Conservation (phyloP, 768 basidiomycete genomes). For the Lentinula raphanica region DNA sequence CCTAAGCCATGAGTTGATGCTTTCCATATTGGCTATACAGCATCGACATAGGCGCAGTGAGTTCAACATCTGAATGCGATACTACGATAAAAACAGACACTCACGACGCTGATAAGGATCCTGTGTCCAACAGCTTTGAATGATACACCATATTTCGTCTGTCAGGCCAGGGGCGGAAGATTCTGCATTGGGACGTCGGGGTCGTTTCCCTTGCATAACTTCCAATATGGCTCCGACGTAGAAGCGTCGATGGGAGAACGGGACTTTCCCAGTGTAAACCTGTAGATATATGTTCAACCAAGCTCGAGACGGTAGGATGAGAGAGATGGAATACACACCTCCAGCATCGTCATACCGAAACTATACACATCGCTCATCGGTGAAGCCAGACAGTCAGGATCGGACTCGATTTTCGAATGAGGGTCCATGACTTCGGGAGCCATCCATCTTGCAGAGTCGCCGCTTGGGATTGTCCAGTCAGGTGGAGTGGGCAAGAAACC, state of each 20-base stretch:
- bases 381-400: neutral
- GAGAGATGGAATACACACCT: slow-evolving; percentile 1
- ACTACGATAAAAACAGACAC: neutral
- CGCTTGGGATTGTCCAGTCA: slow-evolving; percentile 6
- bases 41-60: neutral
- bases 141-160: slow-evolving; percentile 8
- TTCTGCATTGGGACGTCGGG: neutral
- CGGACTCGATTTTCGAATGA: neutral
- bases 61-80: neutral
- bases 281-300: neutral
- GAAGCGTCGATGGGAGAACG: neutral
- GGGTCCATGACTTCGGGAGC: slow-evolving; percentile 10
- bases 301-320: no score
- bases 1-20: neutral
- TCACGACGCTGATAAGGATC: slow-evolving; percentile 8
- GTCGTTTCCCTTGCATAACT: slow-evolving; percentile 3
- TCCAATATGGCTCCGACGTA: neutral
- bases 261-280: slow-evolving; percentile 6
- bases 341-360: slow-evolving; percentile 10
- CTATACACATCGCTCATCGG: slow-evolving; percentile 9
- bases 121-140: slow-evolving; percentile 11
- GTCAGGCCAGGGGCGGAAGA: neutral
- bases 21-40: neutral
- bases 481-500: slow-evolving; percentile 2
- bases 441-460: slow-evolving; percentile 8